Conservation (phyloP, 2,329 filamentous ascomycete species). For the Phialophora verrucosa region DNA sequence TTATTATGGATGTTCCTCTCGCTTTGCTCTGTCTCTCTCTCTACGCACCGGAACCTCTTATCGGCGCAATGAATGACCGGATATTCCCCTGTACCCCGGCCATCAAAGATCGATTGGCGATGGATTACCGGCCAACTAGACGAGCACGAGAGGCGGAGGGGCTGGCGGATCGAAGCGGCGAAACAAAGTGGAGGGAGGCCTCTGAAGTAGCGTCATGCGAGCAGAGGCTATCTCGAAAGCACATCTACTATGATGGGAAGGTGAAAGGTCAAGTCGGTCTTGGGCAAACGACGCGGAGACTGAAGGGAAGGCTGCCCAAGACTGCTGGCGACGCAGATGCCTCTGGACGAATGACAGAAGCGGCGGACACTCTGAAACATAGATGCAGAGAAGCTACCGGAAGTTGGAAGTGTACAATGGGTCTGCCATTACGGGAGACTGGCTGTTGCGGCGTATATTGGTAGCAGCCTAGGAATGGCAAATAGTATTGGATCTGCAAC, state of each 20-base stretch:
- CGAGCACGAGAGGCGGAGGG: slow-evolving; percentile 13
- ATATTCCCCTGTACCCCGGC: slow-evolving; percentile 39
- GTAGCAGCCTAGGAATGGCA: slow-evolving; percentile 18
- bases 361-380: slow-evolving; percentile 1
- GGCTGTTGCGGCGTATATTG: slow-evolving; percentile 4
- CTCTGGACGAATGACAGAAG: slow-evolving; percentile 16
- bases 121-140: slow-evolving; percentile 20
- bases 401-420: slow-evolving; percentile 2
- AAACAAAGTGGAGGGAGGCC: slow-evolving; percentile 1
- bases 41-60: slow-evolving; percentile 38
- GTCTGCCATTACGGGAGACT: slow-evolving; percentile 5
- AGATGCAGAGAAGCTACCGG: slow-evolving; percentile 4
- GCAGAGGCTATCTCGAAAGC: slow-evolving; percentile 10
- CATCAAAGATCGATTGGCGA: slow-evolving; percentile 33
- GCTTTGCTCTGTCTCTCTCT: not conserved
- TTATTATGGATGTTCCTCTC: slow-evolving; percentile 14
- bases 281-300: slow-evolving; percentile 10
- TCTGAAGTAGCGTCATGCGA: slow-evolving; percentile 22
- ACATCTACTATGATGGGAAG: slow-evolving; percentile 19
- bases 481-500: slow-evolving; percentile 15
- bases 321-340: slow-evolving; percentile 16
- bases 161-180: not conserved
- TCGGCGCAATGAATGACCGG: slow-evolving; percentile 37
- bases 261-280: slow-evolving; percentile 7
- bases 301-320: slow-evolving; percentile 12